phyloP scores from a whole-genome alignment of 1,284 basidiomycete genomes.

The Phaffia rhodozyma region DNA sequence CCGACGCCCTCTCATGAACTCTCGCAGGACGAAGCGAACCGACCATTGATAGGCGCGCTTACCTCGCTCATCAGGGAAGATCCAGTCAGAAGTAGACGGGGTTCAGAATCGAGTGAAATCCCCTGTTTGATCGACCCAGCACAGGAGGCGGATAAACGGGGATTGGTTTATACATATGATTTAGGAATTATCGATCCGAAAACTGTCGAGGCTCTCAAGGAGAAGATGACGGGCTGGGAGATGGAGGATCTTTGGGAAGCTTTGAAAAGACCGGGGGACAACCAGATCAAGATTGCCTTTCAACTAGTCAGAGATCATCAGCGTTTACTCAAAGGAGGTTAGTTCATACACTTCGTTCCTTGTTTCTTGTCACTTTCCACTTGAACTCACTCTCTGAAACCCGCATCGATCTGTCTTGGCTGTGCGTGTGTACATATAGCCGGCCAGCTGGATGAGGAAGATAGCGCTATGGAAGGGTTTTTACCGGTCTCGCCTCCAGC shows the following conservation, averaged over 20 bases:
- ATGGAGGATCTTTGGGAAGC: constrained; percentile 77
- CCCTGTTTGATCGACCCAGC: constrained; percentile 21
- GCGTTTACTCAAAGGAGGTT: constrained; percentile 64
- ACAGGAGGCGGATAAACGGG: constrained; percentile 33
- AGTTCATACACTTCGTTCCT: constrained; percentile 18
- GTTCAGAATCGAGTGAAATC: not conserved
- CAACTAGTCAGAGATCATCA: constrained; percentile 83
- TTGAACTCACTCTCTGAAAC: too few relatives aligned
- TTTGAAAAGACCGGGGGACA: constrained; percentile 71
- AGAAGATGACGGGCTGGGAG: constrained; percentile 61
- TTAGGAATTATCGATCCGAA: constrained; percentile 81
- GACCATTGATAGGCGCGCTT: constrained; percentile 57
- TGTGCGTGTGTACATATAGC: constrained; percentile 18
- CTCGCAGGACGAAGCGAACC: constrained; percentile 20
- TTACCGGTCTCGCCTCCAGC: constrained; percentile 41
- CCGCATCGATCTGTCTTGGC: not conserved
- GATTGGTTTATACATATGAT: constrained; percentile 37
- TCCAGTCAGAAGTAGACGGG: constrained; percentile 46
- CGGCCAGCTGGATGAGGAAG: constrained; percentile 28
- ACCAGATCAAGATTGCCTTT: constrained; percentile 94
- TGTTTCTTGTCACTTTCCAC: too few relatives aligned
- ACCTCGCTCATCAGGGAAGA: constrained; percentile 51
- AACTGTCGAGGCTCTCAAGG: constrained; percentile 69
- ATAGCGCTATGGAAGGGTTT: constrained; percentile 39
- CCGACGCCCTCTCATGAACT: constrained; percentile 48